Base-by-base conservation (phyloP, 2,329 filamentous ascomycete species). In the Cadophora sp. region DNA sequence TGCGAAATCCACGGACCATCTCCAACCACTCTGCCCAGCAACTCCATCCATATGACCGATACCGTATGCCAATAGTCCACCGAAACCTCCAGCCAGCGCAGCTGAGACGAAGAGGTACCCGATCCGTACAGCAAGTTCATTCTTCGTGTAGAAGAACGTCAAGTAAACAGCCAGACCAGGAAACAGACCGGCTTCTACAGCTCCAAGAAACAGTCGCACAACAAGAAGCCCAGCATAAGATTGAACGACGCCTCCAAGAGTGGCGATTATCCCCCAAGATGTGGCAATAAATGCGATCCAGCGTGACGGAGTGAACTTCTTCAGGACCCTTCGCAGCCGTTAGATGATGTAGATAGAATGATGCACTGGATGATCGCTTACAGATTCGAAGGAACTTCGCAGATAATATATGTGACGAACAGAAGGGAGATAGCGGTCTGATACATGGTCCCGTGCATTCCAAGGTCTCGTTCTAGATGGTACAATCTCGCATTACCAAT, bases 31-130 rank as follows among this genome's bases (percentile, higher is more conserved):
- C 67, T 84, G 81, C 1, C 87, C 87, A 0, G 80, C 78, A 11
- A 84, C 74, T 0, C 87, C 87, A 65, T 90, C 83, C 82, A 91
- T 87, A 72, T 85, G 85, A 0, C 86, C 86, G 67, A 91, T 89
- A 0, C 81, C 88, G 63, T 88, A 90, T 0, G 89, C 89, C 0
- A 91, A 81, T 0, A 91, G 80, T 0, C 89, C 89, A 24, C 89
- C 88, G 60, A 82, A 88, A 0, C 88, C 87, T 6, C 89, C 89
- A 0, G 88, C 86, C 1, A 89, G 77, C 0, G 89, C 87, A 1
- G 87, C 83, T 2, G 81, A 83, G 11, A 85, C 82, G 74, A 90
- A 90, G 1, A 91, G 81, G 69, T 89, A 89, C 8, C 86, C 86
- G 1, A 89, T 85, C 0, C 89, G 84, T 3, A 90, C 78, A 0